Conservation (phyloP, 2,329 filamentous ascomycete species). For the Stemphylium vesicarium region DNA sequence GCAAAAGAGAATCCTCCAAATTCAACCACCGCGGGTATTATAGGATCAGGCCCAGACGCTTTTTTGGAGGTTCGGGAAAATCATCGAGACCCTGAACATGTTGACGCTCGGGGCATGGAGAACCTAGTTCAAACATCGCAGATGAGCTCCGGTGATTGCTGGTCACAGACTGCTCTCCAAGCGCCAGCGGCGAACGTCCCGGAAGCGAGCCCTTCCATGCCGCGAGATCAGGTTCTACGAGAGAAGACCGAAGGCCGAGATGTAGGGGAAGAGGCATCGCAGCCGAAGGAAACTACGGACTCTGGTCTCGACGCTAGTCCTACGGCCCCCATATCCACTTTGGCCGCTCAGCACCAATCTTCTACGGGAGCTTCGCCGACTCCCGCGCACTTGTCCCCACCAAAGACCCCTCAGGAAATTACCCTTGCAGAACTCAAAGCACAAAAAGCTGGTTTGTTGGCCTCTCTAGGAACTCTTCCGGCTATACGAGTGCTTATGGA, state of each 20-base stretch:
- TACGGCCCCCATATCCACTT: neutral
- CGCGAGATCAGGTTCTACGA: neutral
- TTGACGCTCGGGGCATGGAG: neutral
- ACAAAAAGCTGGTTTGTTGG: slow-evolving; percentile 49
- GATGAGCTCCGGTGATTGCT: neutral
- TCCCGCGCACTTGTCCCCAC: slow-evolving; percentile 4
- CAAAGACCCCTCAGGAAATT: slow-evolving; percentile 52
- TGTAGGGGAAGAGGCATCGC: neutral
- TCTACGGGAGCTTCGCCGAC: neutral
- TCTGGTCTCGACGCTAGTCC: neutral
- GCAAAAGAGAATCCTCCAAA: neutral
- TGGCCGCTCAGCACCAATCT: neutral
- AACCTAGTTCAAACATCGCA: neutral
- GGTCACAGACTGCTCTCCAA: neutral
- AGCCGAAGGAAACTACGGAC: neutral
- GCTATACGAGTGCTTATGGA: slow-evolving; percentile 44
- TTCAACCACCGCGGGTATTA: neutral
- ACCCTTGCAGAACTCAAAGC: slow-evolving; percentile 56
- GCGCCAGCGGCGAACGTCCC: neutral
- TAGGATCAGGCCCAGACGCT: neutral
- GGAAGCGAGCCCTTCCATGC: neutral
- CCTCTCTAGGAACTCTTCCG: slow-evolving; percentile 38
- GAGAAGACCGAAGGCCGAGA: neutral
- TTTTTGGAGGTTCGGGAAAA: neutral
- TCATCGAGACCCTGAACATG: neutral